phyloP scores from a whole-genome alignment of 495 filamentous ascomycete species.

The Daldinia childiae region DNA sequence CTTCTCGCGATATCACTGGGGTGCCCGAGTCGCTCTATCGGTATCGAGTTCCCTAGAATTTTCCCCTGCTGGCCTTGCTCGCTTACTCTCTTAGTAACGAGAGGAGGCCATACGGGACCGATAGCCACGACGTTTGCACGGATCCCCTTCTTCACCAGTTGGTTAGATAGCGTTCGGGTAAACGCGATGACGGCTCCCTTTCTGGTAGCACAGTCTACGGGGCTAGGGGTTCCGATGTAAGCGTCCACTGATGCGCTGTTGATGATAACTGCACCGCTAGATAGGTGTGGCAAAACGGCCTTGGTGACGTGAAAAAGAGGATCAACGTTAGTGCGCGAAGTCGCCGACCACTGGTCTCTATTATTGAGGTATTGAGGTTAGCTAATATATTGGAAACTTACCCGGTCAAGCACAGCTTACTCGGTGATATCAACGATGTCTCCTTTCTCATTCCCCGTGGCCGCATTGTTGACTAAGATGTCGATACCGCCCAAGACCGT shows the following conservation, averaged over 20 bases:
- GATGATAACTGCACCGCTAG: conserved; percentile 66
- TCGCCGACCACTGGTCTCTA: conserved; percentile 26
- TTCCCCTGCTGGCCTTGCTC: conserved; percentile 64
- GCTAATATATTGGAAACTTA: conserved; percentile 33
- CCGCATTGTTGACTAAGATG: conserved; percentile 73
- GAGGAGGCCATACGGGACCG: conserved; percentile 67
- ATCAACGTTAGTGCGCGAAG: conserved; percentile 67
- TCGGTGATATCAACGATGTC: conserved; percentile 59
- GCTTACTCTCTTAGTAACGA: conserved; percentile 61
- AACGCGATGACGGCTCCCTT: conserved; percentile 69
- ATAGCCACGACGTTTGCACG: conserved; percentile 71
- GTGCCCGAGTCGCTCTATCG: conserved; percentile 64
- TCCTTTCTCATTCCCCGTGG: conserved; percentile 62
- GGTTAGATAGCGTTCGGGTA: conserved; percentile 64
- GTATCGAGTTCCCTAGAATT: conserved; percentile 56
- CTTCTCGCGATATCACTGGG: conserved; percentile 70
- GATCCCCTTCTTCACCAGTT: conserved; percentile 65
- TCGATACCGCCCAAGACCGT: conserved; percentile 1
- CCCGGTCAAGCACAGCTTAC: background rate
- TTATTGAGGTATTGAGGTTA: conserved; percentile 7
- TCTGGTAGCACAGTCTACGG: conserved; percentile 69
- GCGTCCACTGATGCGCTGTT: conserved; percentile 66
- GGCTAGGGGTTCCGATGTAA: conserved; percentile 61
- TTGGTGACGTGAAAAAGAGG: conserved; percentile 72
- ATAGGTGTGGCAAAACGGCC: conserved; percentile 65